Evolutionary conservation across 495 filamentous ascomycete species (phyloP).

Genomic region (Aspergillus diversus): DNA sequence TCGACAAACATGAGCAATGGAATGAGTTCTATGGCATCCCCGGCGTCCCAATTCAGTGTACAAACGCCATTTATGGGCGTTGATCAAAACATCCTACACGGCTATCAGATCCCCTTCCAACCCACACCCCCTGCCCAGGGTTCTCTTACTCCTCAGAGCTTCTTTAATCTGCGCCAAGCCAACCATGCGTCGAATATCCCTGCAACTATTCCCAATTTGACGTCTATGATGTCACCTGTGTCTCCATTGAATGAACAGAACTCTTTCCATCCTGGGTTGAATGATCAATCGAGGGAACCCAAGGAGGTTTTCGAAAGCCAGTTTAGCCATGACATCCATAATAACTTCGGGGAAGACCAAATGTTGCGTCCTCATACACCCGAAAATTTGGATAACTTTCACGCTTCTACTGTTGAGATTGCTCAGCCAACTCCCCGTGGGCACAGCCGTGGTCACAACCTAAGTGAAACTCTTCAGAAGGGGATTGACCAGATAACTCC

Average conservation of each 20-base stretch:
- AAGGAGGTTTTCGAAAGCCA: conserved; percentile 35
- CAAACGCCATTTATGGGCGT: conserved; percentile 49
- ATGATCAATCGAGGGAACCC: conserved; percentile 18
- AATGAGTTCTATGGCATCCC: conserved; percentile 62
- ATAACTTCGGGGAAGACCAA: conserved; percentile 27
- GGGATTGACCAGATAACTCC: conserved; percentile 77
- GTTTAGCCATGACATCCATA: conserved; percentile 28
- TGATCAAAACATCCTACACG: conserved; percentile 42
- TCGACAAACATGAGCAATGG: conserved; percentile 61
- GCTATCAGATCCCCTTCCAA: conserved; percentile 48
- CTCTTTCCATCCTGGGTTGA: conserved; percentile 39
- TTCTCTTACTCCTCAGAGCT: conserved; percentile 48
- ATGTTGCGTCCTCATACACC: conserved; percentile 38
- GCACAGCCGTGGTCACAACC: conserved; percentile 60
- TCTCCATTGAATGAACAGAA: conserved; percentile 47
- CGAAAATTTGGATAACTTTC: conserved; percentile 46
- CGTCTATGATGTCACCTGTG: conserved; percentile 49
- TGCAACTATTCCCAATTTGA: conserved; percentile 41
- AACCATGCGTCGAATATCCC: conserved; percentile 33
- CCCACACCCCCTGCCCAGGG: conserved; percentile 49
- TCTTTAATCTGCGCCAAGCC: conserved; percentile 45
- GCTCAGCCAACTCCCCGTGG: conserved; percentile 67
- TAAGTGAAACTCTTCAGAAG: conserved; percentile 75
- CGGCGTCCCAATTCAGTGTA: conserved; percentile 51
- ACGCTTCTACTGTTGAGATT: conserved; percentile 57